Evolutionary conservation across 1,284 basidiomycete species (phyloP), one percentile per base, ranked within the genome.

Genomic region (Moesziomyces sp.): DNA sequence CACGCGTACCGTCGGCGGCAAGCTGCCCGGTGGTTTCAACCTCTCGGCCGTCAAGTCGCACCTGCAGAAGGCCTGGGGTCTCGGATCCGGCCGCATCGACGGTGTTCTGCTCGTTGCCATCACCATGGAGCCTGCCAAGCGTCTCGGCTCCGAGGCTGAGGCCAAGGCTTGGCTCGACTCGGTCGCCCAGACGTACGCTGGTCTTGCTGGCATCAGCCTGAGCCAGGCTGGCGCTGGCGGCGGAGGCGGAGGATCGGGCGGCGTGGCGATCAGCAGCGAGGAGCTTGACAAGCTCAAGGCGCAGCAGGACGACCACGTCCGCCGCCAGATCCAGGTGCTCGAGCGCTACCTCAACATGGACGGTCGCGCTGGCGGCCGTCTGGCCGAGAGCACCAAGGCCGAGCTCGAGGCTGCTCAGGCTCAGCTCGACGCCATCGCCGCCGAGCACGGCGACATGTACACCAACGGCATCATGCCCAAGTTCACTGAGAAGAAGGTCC

Each of bases 11-110:
- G 88, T 98, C 58, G 93, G 94, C 61, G 90, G 91, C 64, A 99
- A 99, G 87, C 95, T 99, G 92, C 97, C 97, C 43, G 97, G 97
- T 86, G 96, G 96, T 30, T 99, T 99, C 89, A 97, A 97, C 84
- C 88, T 92, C 26, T 93, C 95, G 5, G 89, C 93, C n/a, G 93
- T 95, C 85, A 96, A 97, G 86, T 86, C 89, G 5, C 78, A 81
- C 66, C 62, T 81, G 26, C 66, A 77, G 54, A 80, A 80, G 63
- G 72, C 71, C 1, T 81, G 94, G 95, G 96, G 96, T 67, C 87
- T 99, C 19, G 97, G 96, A 26, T 87, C 95, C 10, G 88, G 89
- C 43, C 93, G 96, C 61, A 90, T 92, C 16, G 96, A 99, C 76
- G 91, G 89, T 40, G 93, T 94, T n/a, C 89, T 99, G 55, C 89